Base-by-base conservation (phyloP, 805 yeast genomes). In the Sungouiella blattae region DNA sequence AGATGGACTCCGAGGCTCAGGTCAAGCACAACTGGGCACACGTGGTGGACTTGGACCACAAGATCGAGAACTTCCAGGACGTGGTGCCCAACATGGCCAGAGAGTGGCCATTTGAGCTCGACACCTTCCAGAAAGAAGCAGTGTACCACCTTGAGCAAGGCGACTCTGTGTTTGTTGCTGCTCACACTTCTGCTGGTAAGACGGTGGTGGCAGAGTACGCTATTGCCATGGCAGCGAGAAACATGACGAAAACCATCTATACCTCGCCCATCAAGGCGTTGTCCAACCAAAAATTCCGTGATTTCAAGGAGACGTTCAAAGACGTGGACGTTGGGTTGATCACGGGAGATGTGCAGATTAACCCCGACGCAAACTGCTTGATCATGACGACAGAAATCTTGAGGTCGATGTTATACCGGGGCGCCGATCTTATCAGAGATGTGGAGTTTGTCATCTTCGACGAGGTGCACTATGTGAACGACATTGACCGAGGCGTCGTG, bases 131-230 rank as follows among this genome's bases (percentile, higher is more conserved):
- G 57, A 88, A 93, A 54, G 98, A 93, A 62, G 98, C 99, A 0
- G 84, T 93, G 0, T 93, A 85, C 54, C 98, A 89, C 60, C 68
- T 93, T 41, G 99, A 93, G 54, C 96, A 88, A 59, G 98, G 98
- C 25, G 98, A 93, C 54, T 91, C 98, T 6, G 99, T 93, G 3
- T 93, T 93, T 62, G 96, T 93, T 3, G 98, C 98, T 3, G 99
- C 99, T 0, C 98, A 91, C 59, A 91, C 98, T 0, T 91, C 98
- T 3, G 98, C 98, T 0, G 98, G 98, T 62, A 91, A 91, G 55
- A 91, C 98, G 0, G 98, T 91, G 3, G 96, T 93, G 17, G 98
- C 98, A 0, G 98, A 91, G 57, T 91, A 91, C 56, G 98, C 98
- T 3, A 93, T 91, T 58, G 96, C 98, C 3, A 83, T 91, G 95